A percentile compares a stretch with the other conserved stretches of the same genome.
Evolutionary conservation across 2,329 filamentous ascomycete genomes (phyloP).

Genomic region (Colletotrichum sp.): DNA sequence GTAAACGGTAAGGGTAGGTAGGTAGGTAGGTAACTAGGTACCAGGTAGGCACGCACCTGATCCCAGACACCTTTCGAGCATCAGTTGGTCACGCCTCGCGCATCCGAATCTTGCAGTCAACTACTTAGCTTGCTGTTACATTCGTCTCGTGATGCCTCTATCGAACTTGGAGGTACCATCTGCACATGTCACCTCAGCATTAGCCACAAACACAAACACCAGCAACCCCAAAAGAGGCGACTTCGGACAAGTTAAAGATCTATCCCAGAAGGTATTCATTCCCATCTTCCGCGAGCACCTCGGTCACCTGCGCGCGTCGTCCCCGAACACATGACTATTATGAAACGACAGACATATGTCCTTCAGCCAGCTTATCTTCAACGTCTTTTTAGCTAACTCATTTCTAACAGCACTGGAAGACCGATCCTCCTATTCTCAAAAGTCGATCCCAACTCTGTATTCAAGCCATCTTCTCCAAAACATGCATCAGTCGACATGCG

Average conservation of each 20-base stretch:
- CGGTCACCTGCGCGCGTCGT: constrained; percentile 4
- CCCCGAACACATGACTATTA: not conserved
- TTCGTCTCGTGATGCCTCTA: not conserved
- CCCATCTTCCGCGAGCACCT: not conserved
- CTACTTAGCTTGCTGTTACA: not conserved
- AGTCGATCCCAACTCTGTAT: not conserved
- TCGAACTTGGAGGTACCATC: not conserved
- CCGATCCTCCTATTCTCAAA: not conserved
- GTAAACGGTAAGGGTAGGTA: not conserved
- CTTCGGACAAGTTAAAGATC: not conserved
- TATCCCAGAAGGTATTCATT: not conserved
- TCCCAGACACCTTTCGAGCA: not conserved
- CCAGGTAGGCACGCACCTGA: not conserved
- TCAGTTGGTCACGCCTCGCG: not conserved
- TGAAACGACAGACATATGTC: not conserved
- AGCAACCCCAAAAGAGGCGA: not conserved
- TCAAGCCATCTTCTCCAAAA: not conserved
- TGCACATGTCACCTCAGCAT: not conserved
- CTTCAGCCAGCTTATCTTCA: not conserved
- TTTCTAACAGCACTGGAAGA: not conserved
- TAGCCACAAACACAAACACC: not conserved
- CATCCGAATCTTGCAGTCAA: not conserved
- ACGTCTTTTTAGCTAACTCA: not conserved
- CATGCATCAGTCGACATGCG: not conserved
- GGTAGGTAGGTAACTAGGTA: not conserved